Conservation (phyloP, 108 stramenopile species). For the Fragilaria radians region DNA sequence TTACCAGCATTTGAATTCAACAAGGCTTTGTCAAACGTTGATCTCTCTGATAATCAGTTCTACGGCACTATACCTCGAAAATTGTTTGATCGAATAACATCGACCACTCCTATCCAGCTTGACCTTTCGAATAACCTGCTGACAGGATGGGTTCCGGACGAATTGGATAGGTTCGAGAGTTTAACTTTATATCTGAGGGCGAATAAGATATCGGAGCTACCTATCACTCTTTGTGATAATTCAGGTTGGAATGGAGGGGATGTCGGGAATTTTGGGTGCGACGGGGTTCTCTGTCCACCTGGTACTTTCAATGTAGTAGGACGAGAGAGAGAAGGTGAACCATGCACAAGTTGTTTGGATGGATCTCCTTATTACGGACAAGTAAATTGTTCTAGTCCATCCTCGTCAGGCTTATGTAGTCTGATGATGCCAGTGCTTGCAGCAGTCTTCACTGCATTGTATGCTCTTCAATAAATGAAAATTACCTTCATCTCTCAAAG, state of each 20-base stretch:
- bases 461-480: no score
- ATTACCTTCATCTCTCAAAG: no score
- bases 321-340: neutral
- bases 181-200: conserved; percentile 37
- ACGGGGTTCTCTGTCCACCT: conserved; percentile 50
- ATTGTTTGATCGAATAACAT: conserved; percentile 14
- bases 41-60: conserved; percentile 20
- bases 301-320: conserved; percentile 17
- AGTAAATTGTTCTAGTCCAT: conserved; percentile 2
- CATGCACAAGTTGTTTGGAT: conserved; percentile 1
- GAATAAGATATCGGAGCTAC: conserved; percentile 31
- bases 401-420: neutral
- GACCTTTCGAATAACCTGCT: conserved; percentile 44
- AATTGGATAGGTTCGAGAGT: conserved; percentile 40
- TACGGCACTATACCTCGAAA: conserved; percentile 9
- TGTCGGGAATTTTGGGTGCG: conserved; percentile 40
- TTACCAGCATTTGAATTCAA: conserved; percentile 32
- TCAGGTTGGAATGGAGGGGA: conserved; percentile 46
- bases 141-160: conserved; percentile 24
- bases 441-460: no score
- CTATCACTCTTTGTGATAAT: conserved; percentile 23
- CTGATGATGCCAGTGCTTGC: conserved; percentile 1
- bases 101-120: conserved; percentile 17
- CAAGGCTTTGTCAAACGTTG: conserved; percentile 13
- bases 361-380: conserved; percentile 10